Conservation (phyloP, 805 yeast genomes). For the Blastobotrys americana region DNA sequence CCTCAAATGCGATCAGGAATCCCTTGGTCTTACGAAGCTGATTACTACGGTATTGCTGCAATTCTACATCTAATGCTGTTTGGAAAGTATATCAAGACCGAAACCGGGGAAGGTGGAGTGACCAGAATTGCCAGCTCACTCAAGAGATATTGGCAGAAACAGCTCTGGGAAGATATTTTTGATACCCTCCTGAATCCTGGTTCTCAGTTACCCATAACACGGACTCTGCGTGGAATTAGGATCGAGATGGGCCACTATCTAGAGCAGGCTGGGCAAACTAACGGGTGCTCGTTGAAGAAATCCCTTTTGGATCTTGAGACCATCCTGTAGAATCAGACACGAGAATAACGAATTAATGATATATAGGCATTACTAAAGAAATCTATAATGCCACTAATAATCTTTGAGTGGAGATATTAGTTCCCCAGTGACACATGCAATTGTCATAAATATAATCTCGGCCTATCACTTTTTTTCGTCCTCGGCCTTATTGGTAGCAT, state of each 20-base stretch:
- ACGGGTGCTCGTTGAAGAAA: constrained; percentile 20
- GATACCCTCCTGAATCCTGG: constrained; percentile 56
- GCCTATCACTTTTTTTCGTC: no score
- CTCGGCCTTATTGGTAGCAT: no score
- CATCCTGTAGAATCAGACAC: no score
- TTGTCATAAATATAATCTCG: no score
- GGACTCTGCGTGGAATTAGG: constrained; percentile 33
- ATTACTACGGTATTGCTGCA: constrained; percentile 75
- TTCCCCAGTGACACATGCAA: no score
- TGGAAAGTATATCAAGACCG: constrained; percentile 53
- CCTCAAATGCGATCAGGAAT: constrained; percentile 52
- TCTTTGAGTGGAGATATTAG: not conserved
- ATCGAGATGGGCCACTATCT: constrained; percentile 40
- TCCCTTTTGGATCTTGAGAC: no score
- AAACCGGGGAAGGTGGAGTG: constrained; percentile 21
- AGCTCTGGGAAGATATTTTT: constrained; percentile 64
- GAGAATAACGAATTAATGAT: no score
- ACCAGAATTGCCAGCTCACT: constrained; percentile 37
- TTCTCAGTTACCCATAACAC: constrained; percentile 37
- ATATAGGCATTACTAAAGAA: no score
- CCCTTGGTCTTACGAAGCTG: constrained; percentile 75
- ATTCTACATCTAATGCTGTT: constrained; percentile 66
- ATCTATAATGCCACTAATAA: not conserved
- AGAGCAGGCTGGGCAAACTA: constrained; percentile 20
- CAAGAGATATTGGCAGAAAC: constrained; percentile 70